These are phyloP conservation scores for Diaporthe caulivora DNA, from an alignment of 2,329 filamentous ascomycete species.

Conservation along the genomic window DNA sequence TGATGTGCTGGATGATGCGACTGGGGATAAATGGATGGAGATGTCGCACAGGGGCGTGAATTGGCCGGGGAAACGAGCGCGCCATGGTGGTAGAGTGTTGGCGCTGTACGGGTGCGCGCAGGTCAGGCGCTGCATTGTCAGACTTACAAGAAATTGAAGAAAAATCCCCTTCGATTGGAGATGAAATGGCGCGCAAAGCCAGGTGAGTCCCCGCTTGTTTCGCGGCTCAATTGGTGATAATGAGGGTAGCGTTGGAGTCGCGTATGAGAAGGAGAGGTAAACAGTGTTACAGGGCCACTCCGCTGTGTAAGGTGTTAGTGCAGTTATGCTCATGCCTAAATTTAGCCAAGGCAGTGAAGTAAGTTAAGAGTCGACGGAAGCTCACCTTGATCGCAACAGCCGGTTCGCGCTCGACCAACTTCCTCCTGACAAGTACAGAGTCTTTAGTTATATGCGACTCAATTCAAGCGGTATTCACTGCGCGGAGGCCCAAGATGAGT, in stretches of 20 bases:
- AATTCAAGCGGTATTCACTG: not conserved
- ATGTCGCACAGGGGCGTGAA: not conserved
- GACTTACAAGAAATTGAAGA: slow-evolving; percentile 7
- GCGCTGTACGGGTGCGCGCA: not conserved
- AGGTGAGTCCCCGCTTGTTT: not conserved
- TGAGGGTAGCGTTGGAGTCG: not conserved
- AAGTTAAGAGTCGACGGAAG: not conserved
- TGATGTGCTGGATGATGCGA: not conserved
- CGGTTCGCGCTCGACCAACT: not conserved
- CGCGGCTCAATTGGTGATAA: not conserved
- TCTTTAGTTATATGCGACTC: not conserved
- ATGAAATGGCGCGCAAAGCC: not conserved
- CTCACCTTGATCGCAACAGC: slow-evolving; percentile 3
- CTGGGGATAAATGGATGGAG: not conserved
- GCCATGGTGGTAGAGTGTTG: not conserved
- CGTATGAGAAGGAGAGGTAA: slow-evolving; percentile 16
- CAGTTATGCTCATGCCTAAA: not conserved
- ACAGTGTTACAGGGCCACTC: slow-evolving; percentile 9
- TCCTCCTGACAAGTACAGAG: not conserved
- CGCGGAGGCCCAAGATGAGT: not conserved
- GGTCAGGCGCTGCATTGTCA: not conserved
- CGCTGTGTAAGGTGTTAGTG: not conserved
- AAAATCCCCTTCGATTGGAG: not conserved
- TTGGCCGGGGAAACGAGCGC: not conserved
- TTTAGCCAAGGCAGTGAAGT: not conserved